Evolutionary conservation across 2,329 filamentous ascomycete genomes (phyloP).

Genomic region (Orbilia ellipsospora): DNA sequence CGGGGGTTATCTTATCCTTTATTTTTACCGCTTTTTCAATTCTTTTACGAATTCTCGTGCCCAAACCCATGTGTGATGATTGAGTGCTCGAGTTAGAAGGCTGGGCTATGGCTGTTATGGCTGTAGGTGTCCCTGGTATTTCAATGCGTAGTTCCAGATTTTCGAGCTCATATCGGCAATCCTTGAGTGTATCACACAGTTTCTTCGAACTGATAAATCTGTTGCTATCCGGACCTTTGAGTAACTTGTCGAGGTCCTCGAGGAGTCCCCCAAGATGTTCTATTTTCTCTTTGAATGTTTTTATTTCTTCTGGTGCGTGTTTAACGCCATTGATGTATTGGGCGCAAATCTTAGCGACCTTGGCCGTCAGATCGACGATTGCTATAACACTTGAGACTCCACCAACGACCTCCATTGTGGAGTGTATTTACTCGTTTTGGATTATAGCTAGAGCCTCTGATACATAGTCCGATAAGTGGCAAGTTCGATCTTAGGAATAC

Average conservation of each 20-base stretch:
- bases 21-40: not conserved
- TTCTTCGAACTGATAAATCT: not conserved
- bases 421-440: too few relatives aligned
- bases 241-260: not conserved
- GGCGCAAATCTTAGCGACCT: slow-evolving; percentile 7
- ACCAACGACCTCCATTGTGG: slow-evolving; percentile 27
- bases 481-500: too few relatives aligned
- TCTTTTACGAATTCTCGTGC: not conserved
- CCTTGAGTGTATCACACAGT: slow-evolving; percentile 3
- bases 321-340: slow-evolving; percentile 18
- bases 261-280: not conserved
- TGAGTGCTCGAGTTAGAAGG: too few relatives aligned
- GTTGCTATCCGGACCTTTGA: not conserved
- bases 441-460: too few relatives aligned
- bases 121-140: not conserved
- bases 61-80: too few relatives aligned
- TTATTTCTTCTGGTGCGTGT: slow-evolving; percentile 9
- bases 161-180: slow-evolving; percentile 1
- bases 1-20: not conserved
- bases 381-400: slow-evolving; percentile 28
- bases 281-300: not conserved
- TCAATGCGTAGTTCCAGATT: not conserved
- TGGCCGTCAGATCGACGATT: slow-evolving; percentile 9
- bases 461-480: too few relatives aligned
- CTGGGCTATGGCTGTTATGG: too few relatives aligned